Base-by-base conservation (phyloP, 1,139 yeast genomes). In the Saccharomyces pastorianus region DNA sequence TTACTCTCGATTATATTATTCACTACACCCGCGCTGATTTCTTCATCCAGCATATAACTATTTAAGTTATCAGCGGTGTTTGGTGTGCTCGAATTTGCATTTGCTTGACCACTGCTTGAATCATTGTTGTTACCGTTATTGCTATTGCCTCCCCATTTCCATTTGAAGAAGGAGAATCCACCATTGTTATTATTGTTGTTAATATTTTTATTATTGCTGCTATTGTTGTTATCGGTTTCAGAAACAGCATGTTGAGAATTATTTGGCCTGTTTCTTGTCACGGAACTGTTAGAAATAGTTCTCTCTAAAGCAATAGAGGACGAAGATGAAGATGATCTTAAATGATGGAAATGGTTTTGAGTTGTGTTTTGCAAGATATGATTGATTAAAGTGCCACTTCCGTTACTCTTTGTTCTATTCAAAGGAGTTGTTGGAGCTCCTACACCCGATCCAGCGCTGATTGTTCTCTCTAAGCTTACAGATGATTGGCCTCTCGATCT, bases 141-240 rank as follows among this genome's bases (percentile, higher is more conserved):
- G 32, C 52, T 58, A 48, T 65, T 63, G 11, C 66, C 64, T 2
- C 64, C 56, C 71, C 71, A 68, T 1, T 70, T 61, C 52, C 67
- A 61, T 38, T 61, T 60, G 50, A 67, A 64, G 26, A 67, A 59
- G 3, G 67, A 64, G 20, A 51, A 51, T 11, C 49, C 26, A n/a
- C 31, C 42, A 3, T 47, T 51, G 5, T 47, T 51, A 6, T 14
- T 23, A 17, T 55, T 54, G 6, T 57, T 58, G 25, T 57, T 53
- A 11, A 49, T 48, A 31, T 2, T 17, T 2, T 55, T 51, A 28
- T 42, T 34, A 46, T 52, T 50, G 11, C 42, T 34, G 20, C 51
- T 46, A 13, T 51, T 51, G 26, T 42, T 50, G 26, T 52, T 52
- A 20, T 42, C 48, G 17, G 13, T 17, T 9, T 31, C 51, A 32